phyloP scores from a whole-genome alignment of 2,329 filamentous ascomycete genomes.

The Trichoderma arundinaceum region DNA sequence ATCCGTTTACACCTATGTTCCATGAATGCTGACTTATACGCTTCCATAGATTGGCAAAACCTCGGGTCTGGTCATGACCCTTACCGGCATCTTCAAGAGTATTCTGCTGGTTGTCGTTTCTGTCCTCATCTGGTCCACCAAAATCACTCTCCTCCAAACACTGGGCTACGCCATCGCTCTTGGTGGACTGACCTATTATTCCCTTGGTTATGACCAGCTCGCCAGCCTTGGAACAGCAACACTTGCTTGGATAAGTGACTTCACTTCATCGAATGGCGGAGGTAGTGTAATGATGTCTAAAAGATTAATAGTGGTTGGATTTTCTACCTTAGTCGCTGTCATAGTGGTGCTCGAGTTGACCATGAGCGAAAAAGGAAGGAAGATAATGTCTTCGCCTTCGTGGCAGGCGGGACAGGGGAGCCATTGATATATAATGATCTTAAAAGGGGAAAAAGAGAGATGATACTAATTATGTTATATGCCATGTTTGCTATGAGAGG shows the following conservation, averaged over 20 bases:
- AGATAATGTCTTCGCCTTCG: not conserved
- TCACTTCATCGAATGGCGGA: constrained; percentile 34
- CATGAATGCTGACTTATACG: constrained; percentile 29
- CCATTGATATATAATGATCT: constrained; percentile 10
- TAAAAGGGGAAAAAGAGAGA: constrained; percentile 1
- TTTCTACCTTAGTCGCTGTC: constrained; percentile 39
- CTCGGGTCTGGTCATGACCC: constrained; percentile 82
- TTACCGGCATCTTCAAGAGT: constrained; percentile 86
- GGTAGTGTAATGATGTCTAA: constrained; percentile 15
- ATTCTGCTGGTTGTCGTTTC: constrained; percentile 80
- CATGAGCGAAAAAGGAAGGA: constrained; percentile 13
- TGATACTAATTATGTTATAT: not conserved
- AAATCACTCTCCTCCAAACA: constrained; percentile 72
- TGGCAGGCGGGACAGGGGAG: constrained; percentile 8
- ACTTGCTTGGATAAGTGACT: not conserved
- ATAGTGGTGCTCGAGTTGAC: constrained; percentile 36
- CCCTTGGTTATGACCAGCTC: constrained; percentile 48
- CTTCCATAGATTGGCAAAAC: constrained; percentile 77
- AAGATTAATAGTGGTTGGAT: constrained; percentile 26
- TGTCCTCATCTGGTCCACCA: constrained; percentile 78
- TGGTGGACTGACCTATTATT: constrained; percentile 57
- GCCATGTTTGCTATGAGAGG: constrained; percentile 12
- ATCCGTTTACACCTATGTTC: not conserved
- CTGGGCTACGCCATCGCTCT: constrained; percentile 78
- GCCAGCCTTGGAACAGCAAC: constrained; percentile 33